Base-by-base conservation (phyloP, 345 rosid genomes). In the Lenwebbia sp. region DNA sequence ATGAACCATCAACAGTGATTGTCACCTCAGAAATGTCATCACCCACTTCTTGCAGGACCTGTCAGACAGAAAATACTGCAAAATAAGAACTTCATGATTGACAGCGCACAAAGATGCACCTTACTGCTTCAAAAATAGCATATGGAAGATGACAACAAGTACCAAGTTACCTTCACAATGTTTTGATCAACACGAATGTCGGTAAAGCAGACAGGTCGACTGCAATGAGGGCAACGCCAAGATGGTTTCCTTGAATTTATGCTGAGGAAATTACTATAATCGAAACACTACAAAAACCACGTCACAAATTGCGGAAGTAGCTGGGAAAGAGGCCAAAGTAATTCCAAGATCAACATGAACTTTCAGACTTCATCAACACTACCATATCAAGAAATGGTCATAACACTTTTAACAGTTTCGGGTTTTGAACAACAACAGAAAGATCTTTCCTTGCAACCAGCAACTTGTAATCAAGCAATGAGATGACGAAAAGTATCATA, bases 161-260 rank as follows among this genome's bases (percentile, higher is more conserved):
- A 23, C 40, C 17, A n/a, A 47, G 13, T 28, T 94, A 92, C 99
- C 99, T 97, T 90, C 50, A 88, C 95, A 92, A 96, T 95, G 90
- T 90, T 96, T 90, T 94, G 98, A 91, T 96, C 99, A 83, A 95
- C 26, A 62, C 99, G 92, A 83, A 97, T 88, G 60, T 95, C 96
- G 28, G 89, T 90, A 92, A 94, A 95, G 92, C 93, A 93, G 86
- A 94, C 94, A 86, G 92, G 87, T 87, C 88, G 99, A 91, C 93
- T 97, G 88, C 99, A 97, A 85, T 96, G 95, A 19, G 99, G 99
- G 87, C 99, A 97, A 84, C 98, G 99, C 99, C 99, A 97, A 54
- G 96, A 94, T 65, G 99, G 99, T 83, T 92, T 93, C 90, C 96
- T 94, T 86, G 93, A 90, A 90, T 97, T 97, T 87, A 97, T 97